phyloP scores from a whole-genome alignment of 139 green algal genomes.

The Auxenochlorella pyrenoidosa region DNA sequence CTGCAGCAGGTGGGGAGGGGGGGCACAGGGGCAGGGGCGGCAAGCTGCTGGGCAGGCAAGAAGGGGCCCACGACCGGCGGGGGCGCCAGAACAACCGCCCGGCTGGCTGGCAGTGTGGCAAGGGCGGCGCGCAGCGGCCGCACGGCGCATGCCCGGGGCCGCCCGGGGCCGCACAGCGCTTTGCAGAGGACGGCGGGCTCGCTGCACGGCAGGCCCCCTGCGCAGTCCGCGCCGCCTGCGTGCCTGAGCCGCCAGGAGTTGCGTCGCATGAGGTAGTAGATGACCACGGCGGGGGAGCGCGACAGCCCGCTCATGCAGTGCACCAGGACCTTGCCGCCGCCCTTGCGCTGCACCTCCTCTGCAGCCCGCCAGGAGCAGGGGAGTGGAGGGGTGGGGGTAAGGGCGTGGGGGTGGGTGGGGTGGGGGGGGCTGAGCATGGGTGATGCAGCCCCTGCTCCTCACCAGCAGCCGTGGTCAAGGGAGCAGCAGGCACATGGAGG shows the following conservation, averaged over 20 bases:
- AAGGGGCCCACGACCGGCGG: no score
- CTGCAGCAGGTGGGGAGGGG: neutral
- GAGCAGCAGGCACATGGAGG: no score
- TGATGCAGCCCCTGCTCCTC: neutral
- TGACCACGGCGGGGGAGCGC: slow-evolving; percentile 69
- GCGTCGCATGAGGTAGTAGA: slow-evolving; percentile 88
- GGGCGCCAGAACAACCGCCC: no score
- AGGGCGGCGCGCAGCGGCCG: no score
- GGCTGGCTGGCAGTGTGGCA: no score
- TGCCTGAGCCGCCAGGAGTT: slow-evolving; percentile 70
- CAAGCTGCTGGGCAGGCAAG: no score
- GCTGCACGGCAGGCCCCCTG: neutral
- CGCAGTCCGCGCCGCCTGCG: neutral
- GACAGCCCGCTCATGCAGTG: slow-evolving; percentile 82
- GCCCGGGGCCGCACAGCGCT: no score
- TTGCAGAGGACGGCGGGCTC: no score
- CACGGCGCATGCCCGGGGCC: no score
- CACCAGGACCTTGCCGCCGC: slow-evolving; percentile 61
- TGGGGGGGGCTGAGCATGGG: no score
- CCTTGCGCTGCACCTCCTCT: slow-evolving; percentile 40
- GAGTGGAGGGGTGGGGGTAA: no score
- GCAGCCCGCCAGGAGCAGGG: neutral
- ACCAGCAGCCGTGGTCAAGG: no score
- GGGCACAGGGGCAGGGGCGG: neutral
- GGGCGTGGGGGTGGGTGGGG: neutral